Percentiles rank a stretch among this genome's conserved stretches.
phyloP scores from a whole-genome alignment of 805 yeast species.

The Starmerella etchellsii region DNA sequence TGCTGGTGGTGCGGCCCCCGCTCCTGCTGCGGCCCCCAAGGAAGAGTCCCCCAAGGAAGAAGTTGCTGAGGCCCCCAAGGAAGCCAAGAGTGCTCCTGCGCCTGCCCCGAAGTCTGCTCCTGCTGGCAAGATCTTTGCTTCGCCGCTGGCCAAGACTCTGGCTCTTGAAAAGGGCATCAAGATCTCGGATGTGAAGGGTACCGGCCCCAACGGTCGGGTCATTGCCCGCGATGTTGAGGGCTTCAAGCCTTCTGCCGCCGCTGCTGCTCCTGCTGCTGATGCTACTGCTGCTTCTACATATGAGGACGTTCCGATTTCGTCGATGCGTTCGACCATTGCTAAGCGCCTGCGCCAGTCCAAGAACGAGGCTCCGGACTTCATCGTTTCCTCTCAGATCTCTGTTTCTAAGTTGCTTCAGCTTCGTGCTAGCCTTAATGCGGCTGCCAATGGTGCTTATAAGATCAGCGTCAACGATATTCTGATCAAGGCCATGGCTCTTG shows the following conservation, averaged over 20 bases:
- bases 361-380: slow-evolving; percentile 78
- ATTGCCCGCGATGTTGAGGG: slow-evolving; percentile 80
- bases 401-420: slow-evolving; percentile 85
- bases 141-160: slow-evolving; percentile 86
- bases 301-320: slow-evolving; percentile 74
- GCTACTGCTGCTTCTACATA: slow-evolving; percentile 41
- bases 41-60: slow-evolving; percentile 20
- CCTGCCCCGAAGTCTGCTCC: slow-evolving; percentile 17
- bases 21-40: slow-evolving; percentile 28
- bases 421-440: slow-evolving; percentile 75
- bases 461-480: slow-evolving; percentile 88
- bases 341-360: slow-evolving; percentile 77
- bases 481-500: slow-evolving; percentile 87
- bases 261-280: slow-evolving; percentile 24
- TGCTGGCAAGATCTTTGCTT: slow-evolving; percentile 70
- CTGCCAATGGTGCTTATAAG: slow-evolving; percentile 76
- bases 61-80: slow-evolving; percentile 16
- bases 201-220: slow-evolving; percentile 94
- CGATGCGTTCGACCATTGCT: slow-evolving; percentile 91
- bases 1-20: slow-evolving; percentile 44
- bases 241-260: slow-evolving; percentile 36
- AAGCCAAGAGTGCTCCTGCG: background rate
- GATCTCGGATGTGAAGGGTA: slow-evolving; percentile 70
- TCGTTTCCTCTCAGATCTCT: slow-evolving; percentile 74
- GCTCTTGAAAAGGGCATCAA: slow-evolving; percentile 89